Evolutionary conservation across 1,284 basidiomycete species (phyloP), one percentile per base, ranked within the genome.

Genomic region (Meira nashicola): DNA sequence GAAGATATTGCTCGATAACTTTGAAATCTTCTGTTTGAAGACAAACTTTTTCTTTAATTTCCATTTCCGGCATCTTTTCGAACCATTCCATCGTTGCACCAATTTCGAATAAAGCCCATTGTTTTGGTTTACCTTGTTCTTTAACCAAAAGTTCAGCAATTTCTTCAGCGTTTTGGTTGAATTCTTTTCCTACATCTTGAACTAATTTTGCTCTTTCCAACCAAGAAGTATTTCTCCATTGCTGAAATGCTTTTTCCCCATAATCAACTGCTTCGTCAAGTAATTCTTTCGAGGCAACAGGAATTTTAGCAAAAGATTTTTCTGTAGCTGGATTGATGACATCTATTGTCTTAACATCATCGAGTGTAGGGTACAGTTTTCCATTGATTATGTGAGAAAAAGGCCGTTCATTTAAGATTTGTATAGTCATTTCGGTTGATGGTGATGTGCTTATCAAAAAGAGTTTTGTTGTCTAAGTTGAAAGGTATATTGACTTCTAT

Each of bases 331-430:
- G 66, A 47, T 68, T 53, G 47, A 67, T 40, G n/a, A 68, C 62
- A 28, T 62, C 60, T 28, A 67, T 52, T 50, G 56, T 57, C 52
- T 66, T 67, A 28, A 52, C 59, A 21, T 54, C 57, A n/a, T 58
- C 47, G 19, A n/a, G n/a, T n/a, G 51, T 47, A 41, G 54, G 56
- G 38, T 55, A 47, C 15, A 48, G 33, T 54, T 67, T 63, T 49
- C 65, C 65, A 55, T 67, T 60, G 63, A 67, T 67, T 33, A 67
- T 59, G 43, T 67, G 65, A 21, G 59, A 58, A 44, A 67, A 68
- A 40, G n/a, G n/a, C n/a, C n/a, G n/a, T n/a, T n/a, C n/a, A n/a
- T n/a, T n/a, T n/a, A n/a, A n/a, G n/a, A n/a, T n/a, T n/a, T n/a
- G n/a, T n/a, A n/a, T n/a, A n/a, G n/a, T n/a, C n/a, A n/a, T n/a